Conservation (phyloP, 441 rosid species). For the Adansonia madagascariensis region DNA sequence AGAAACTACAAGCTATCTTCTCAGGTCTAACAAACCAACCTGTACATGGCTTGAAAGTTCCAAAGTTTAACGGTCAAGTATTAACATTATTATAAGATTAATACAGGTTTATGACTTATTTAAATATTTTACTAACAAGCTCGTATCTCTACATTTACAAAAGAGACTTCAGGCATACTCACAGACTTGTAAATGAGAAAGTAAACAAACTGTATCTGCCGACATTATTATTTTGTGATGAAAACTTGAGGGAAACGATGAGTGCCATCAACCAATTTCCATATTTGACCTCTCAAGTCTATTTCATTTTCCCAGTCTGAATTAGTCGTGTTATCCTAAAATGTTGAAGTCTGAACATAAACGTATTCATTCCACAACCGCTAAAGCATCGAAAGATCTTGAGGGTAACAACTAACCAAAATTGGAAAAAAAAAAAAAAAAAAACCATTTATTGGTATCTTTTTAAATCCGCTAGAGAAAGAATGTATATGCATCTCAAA, state of each 20-base stretch:
- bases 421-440: background rate
- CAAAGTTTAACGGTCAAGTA: background rate
- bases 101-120: background rate
- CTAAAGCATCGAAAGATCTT: background rate
- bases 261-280: background rate
- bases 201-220: background rate
- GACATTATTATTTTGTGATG: background rate
- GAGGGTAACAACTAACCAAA: slow-evolving; percentile 1
- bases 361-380: background rate
- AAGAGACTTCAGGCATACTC: background rate
- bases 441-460: background rate
- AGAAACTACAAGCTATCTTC: background rate
- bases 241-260: background rate
- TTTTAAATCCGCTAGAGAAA: background rate
- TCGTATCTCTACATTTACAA: background rate
- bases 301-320: background rate
- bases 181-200: background rate
- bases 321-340: background rate
- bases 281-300: background rate
- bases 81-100: background rate
- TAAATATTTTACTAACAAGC: background rate
- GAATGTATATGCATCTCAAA: background rate
- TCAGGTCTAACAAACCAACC: background rate
- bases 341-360: background rate
- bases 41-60: background rate